Percentiles rank a stretch among this genome's conserved stretches.
phyloP scores from a whole-genome alignment of 345 rosid species.

The Salix arbutifolia region DNA sequence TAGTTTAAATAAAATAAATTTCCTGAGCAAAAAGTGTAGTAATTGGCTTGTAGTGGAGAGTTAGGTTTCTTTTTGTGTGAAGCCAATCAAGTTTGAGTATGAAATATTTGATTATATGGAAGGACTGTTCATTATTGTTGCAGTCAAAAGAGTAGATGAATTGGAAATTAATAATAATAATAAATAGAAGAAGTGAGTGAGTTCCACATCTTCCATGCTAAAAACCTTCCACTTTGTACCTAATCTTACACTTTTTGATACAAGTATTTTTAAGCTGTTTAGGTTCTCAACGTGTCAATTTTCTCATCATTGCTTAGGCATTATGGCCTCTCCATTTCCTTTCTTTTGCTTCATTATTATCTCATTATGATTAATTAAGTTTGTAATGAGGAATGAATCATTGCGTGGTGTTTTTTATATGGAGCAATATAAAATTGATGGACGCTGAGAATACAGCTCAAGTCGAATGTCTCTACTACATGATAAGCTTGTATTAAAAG shows the following conservation, averaged over 20 bases:
- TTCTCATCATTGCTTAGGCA: slow-evolving; percentile 20
- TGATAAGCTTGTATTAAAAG: not conserved
- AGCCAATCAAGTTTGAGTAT: not conserved
- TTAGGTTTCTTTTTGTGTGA: slow-evolving; percentile 16
- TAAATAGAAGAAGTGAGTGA: not conserved
- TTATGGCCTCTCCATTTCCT: not conserved
- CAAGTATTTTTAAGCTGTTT: not conserved
- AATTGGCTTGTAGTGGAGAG: slow-evolving; percentile 41
- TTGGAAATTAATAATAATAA: not conserved
- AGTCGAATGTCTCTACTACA: not conserved
- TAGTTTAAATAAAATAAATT: slow-evolving; percentile 1
- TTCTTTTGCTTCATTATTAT: slow-evolving; percentile 1
- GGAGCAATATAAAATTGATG: not conserved
- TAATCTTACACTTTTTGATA: not conserved
- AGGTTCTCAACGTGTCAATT: not conserved
- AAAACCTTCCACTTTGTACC: not conserved
- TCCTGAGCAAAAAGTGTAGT: slow-evolving; percentile 13
- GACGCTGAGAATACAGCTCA: not conserved
- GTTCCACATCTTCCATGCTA: not conserved
- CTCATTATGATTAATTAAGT: slow-evolving; percentile 7
- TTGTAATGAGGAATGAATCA: slow-evolving; percentile 1
- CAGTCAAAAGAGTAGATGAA: not conserved
- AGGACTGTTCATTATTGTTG: not conserved
- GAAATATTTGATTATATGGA: not conserved
- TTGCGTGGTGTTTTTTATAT: not conserved